A percentile compares a stretch with the other conserved stretches of the same genome.
Conservation (phyloP, 129 eudicot genomes). For the Erigeron canadensis region DNA sequence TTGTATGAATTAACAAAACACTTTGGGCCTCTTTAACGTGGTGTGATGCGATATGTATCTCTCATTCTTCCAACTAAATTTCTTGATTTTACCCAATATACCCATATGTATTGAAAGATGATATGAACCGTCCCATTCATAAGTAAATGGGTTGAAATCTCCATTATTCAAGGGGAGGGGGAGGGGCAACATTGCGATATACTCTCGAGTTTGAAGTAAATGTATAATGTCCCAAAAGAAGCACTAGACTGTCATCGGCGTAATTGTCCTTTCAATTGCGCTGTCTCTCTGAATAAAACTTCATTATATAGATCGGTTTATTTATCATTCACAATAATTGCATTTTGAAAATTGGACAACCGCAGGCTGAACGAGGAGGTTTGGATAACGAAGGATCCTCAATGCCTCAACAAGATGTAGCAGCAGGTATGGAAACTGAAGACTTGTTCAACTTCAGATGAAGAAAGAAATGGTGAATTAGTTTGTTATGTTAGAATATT, state of each 20-base stretch:
- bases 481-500: neutral
- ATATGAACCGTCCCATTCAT: too few species aligned
- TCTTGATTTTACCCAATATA: too few species aligned
- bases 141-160: too few species aligned
- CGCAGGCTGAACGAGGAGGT: slow-evolving; percentile 65
- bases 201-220: neutral
- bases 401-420: slow-evolving; percentile 15
- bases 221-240: neutral
- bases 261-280: neutral
- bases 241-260: too few species aligned
- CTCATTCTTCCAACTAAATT: too few species aligned
- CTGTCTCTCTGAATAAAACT: neutral
- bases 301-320: neutral
- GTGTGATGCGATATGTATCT: too few species aligned
- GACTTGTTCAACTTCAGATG: slow-evolving; percentile 22
- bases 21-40: neutral
- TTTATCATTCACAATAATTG: neutral
- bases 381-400: slow-evolving; percentile 38
- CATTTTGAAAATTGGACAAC: neutral
- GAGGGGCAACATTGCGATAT: neutral
- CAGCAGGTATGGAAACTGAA: slow-evolving; percentile 44
- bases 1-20: neutral
- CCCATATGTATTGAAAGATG: too few species aligned
- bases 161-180: too few species aligned
- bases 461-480: neutral